Evolutionary conservation across 1,284 basidiomycete genomes (phyloP).

Genomic region (Ceraceosorus guamensis): DNA sequence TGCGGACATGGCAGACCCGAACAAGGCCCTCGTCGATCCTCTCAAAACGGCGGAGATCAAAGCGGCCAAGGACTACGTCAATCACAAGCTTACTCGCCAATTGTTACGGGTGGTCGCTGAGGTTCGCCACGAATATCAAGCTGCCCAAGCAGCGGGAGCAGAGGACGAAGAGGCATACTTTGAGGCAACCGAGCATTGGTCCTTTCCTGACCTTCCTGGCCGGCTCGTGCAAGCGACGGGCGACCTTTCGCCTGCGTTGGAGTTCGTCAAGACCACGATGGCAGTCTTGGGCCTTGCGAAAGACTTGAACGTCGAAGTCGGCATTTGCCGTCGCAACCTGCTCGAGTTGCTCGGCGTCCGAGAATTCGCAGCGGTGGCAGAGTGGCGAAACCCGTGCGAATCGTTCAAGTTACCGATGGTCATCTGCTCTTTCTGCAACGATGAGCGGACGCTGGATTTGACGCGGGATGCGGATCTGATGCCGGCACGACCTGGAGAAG

Average conservation of each 20-base stretch:
- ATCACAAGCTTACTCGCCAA: constrained; percentile 72
- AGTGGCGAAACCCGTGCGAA: constrained; percentile 79
- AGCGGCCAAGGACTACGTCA: constrained; percentile 71
- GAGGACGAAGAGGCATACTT: constrained; percentile 56
- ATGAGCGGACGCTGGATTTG: constrained; percentile 83
- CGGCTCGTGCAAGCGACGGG: constrained; percentile 69
- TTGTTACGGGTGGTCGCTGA: constrained; percentile 66
- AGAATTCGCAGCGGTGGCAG: constrained; percentile 59
- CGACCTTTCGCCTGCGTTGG: constrained; percentile 59
- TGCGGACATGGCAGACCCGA: neutral
- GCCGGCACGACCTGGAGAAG: constrained; percentile 49
- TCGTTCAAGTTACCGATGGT: constrained; percentile 78
- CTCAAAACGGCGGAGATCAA: constrained; percentile 56
- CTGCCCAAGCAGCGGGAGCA: constrained; percentile 54
- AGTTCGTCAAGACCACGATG: constrained; percentile 82
- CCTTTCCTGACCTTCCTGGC: constrained; percentile 81
- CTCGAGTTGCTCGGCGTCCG: constrained; percentile 80
- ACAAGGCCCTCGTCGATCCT: constrained; percentile 53
- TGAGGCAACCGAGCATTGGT: constrained; percentile 52
- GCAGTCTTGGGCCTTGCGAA: constrained; percentile 65
- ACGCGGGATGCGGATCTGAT: constrained; percentile 84
- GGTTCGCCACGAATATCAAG: constrained; percentile 48
- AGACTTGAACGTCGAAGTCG: constrained; percentile 75
- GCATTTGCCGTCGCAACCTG: constrained; percentile 77
- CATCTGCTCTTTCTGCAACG: constrained; percentile 82